Evolutionary conservation across 768 basidiomycete genomes (phyloP).

Genomic region (Tricholoma sp.): DNA sequence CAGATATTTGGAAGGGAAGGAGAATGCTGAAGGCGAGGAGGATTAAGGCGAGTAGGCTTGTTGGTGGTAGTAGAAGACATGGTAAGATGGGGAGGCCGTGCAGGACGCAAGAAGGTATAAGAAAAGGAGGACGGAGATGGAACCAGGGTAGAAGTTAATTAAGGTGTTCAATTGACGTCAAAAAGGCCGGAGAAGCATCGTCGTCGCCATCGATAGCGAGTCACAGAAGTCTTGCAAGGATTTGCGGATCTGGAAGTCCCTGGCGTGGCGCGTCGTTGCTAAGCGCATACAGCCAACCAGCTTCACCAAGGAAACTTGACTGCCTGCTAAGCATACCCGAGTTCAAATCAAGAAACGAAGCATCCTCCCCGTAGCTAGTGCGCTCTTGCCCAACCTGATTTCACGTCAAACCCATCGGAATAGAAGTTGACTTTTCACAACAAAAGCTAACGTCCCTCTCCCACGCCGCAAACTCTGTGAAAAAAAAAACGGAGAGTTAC

Average conservation of each 20-base stretch:
- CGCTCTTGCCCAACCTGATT: too few species aligned
- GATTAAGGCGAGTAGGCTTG: constrained; percentile 23
- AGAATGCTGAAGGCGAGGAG: constrained; percentile 54
- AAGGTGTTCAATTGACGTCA: constrained; percentile 45
- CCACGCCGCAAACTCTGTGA: too few species aligned
- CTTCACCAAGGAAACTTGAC: background rate
- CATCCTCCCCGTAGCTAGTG: too few species aligned
- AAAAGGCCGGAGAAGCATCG: constrained; percentile 28
- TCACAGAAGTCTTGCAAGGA: constrained; percentile 25
- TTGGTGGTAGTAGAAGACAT: constrained; percentile 23
- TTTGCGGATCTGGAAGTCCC: constrained; percentile 39
- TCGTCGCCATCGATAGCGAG: constrained; percentile 21
- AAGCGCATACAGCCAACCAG: constrained; percentile 23
- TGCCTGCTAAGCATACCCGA: background rate
- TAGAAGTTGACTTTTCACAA: too few species aligned
- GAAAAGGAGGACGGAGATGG: constrained; percentile 14
- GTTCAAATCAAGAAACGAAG: too few species aligned
- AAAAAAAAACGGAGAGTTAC: too few species aligned
- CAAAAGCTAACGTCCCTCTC: too few species aligned
- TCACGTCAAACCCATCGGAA: too few species aligned
- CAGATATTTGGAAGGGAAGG: constrained; percentile 71
- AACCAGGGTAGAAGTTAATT: constrained; percentile 32
- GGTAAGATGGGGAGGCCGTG: constrained; percentile 21
- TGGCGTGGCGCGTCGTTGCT: constrained; percentile 35
- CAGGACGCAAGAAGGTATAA: constrained; percentile 29